Base-by-base conservation (phyloP, 768 basidiomycete species). In the Chalciporus piperatus region DNA sequence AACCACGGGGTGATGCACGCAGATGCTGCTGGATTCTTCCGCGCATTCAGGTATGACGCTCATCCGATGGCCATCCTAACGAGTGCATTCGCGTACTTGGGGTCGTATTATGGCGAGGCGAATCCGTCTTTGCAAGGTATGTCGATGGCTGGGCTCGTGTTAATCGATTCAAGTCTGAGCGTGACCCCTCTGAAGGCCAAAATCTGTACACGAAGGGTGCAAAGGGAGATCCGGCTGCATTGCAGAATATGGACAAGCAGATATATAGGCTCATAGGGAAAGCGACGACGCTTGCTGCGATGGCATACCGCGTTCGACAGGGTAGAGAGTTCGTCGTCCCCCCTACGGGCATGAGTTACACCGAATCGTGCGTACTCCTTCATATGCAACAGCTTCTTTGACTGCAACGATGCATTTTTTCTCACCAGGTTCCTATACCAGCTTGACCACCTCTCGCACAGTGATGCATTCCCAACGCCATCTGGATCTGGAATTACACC, bases 251-350 rank as follows among this genome's bases (percentile, higher is more conserved):
- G 87, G 93, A 95, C 69, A 92, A 91, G 74, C 93, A 95, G 68
- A 93, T 95, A 39, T 92, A 85, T 66, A 76, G 92, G 58, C 71
- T 94, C 6, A 88, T 93, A 47, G 92, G 93, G 39, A 95, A 94
- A 65, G 85, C 88, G 9, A 92, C 88, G 6, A 92, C 91, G 0
- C 75, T 95, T 37, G 92, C 92, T 54, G 91, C 92, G 81, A 94
- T 95, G 92, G 92, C 93, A 0, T 96, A 94, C 68, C 90, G 93
- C 27, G 81, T 95, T 30, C 86, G 93, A 37, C 91, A 92, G 73
- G 93, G 93, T 32, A 80, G 93, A 51, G 83, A 89, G 44, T 95
- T 96, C 61, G 90, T 94, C 16, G 80, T 77, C 0, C 91, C 93
- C 4, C 92, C 91, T 6, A 82, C 83, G 1, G 89, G 88, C 0